phyloP scores from a whole-genome alignment of 2,329 filamentous ascomycete species.

The Pseudogymnoascus sp. region DNA sequence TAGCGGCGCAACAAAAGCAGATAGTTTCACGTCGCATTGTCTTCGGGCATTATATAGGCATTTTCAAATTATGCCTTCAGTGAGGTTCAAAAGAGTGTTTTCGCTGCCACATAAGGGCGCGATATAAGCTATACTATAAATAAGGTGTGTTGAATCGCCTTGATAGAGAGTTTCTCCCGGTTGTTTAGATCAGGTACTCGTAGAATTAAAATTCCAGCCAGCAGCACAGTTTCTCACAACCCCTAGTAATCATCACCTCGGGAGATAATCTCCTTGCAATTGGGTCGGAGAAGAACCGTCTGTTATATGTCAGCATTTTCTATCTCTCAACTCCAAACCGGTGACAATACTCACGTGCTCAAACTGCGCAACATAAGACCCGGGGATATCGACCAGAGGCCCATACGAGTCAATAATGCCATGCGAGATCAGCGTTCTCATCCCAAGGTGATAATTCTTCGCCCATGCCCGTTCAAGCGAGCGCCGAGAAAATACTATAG shows the following conservation, averaged over 20 bases:
- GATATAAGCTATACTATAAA: not conserved
- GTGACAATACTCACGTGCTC: constrained; percentile 41
- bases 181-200: not conserved
- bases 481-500: constrained; percentile 52
- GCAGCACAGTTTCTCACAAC: not conserved
- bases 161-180: not conserved
- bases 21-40: not conserved
- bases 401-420: constrained; percentile 50
- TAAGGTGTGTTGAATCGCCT: not conserved
- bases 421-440: constrained; percentile 49
- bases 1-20: too few relatives aligned
- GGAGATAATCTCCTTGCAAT: constrained; percentile 44
- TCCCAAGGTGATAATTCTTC: constrained; percentile 50
- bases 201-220: not conserved
- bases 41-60: not conserved
- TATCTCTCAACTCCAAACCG: not conserved
- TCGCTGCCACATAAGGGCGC: not conserved
- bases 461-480: constrained; percentile 57
- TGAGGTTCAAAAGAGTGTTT: not conserved
- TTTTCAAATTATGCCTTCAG: not conserved
- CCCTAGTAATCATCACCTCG: constrained; percentile 44
- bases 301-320: constrained; percentile 20
- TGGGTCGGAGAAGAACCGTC: constrained; percentile 41
- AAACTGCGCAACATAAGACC: constrained; percentile 57
- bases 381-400: constrained; percentile 49